Evolutionary conservation across 768 basidiomycete genomes (phyloP).

Genomic region (Tylopilus balloui): DNA sequence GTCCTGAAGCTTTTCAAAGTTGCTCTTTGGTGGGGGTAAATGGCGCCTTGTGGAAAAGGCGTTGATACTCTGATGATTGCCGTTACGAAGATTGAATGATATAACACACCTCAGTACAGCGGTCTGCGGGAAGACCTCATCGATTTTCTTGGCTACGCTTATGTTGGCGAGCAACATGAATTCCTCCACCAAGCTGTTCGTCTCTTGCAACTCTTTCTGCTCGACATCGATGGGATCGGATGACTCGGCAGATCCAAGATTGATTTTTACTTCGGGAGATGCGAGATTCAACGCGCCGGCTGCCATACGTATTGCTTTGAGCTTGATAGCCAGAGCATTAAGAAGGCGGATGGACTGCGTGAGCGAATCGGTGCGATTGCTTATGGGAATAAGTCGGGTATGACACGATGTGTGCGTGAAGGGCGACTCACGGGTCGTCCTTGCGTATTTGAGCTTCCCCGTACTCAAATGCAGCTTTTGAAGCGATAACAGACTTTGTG

Average conservation of each 20-base stretch:
- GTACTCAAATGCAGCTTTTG: constrained; percentile 95
- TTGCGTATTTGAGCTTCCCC: constrained; percentile 93
- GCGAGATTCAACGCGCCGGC: constrained; percentile 98
- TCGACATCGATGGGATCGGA: constrained; percentile 97
- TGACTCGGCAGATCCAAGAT: constrained; percentile 88
- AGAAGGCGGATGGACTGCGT: constrained; percentile 85
- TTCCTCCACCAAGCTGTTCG: constrained; percentile 96
- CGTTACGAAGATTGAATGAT: neutral
- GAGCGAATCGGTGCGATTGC: constrained; percentile 72
- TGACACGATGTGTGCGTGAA: neutral
- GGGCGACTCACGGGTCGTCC: constrained; percentile 71
- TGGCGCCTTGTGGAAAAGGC: constrained; percentile 59
- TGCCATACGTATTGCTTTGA: constrained; percentile 82
- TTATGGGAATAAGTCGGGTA: constrained; percentile 26
- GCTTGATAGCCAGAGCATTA: constrained; percentile 78
- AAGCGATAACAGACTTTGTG: constrained; percentile 94
- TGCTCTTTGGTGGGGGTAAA: constrained; percentile 83
- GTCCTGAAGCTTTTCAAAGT: constrained; percentile 95
- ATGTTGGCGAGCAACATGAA: constrained; percentile 99
- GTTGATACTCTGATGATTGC: neutral
- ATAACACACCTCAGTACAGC: constrained; percentile 73
- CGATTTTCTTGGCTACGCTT: constrained; percentile 86
- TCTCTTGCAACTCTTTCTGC: constrained; percentile 88
- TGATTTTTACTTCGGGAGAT: constrained; percentile 97
- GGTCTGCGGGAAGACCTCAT: constrained; percentile 93